These are phyloP conservation scores for Ophidiomyces ophidiicola DNA, from an alignment of 2,329 filamentous ascomycete genomes.

Conservation along the genomic window DNA sequence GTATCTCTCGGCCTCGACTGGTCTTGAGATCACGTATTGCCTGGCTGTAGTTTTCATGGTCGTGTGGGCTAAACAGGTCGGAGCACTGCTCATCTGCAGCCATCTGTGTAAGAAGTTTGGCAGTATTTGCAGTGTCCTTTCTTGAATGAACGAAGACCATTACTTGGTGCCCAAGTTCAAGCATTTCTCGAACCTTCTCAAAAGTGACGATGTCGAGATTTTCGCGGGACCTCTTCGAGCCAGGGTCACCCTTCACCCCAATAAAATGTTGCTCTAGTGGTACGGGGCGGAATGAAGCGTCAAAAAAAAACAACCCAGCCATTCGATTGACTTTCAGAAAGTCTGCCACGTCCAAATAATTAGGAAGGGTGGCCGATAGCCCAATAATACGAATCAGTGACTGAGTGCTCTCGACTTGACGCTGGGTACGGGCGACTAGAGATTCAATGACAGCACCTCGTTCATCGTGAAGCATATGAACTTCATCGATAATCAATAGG, in stretches of 20 bases:
- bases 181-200: slow-evolving; percentile 90
- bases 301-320: slow-evolving; percentile 92
- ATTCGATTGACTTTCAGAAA: slow-evolving; percentile 92
- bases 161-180: slow-evolving; percentile 81
- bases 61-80: slow-evolving; percentile 70
- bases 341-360: slow-evolving; percentile 92
- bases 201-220: slow-evolving; percentile 81
- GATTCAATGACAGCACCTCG: slow-evolving; percentile 92
- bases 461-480: slow-evolving; percentile 98
- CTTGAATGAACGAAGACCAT: slow-evolving; percentile 99
- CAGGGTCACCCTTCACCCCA: slow-evolving; percentile 61
- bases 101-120: slow-evolving; percentile 73
- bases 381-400: slow-evolving; percentile 93
- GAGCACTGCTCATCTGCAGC: slow-evolving; percentile 66
- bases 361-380: slow-evolving; percentile 87
- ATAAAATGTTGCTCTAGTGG: slow-evolving; percentile 96
- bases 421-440: slow-evolving; percentile 82
- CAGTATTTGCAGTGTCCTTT: slow-evolving; percentile 83
- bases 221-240: slow-evolving; percentile 67
- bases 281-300: slow-evolving; percentile 87
- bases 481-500: slow-evolving; percentile 92
- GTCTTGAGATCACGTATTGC: slow-evolving; percentile 75
- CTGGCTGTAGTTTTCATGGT: slow-evolving; percentile 66
- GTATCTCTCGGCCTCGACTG: slow-evolving; percentile 72
- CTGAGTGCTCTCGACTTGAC: slow-evolving; percentile 96